phyloP scores from a whole-genome alignment of 2,329 filamentous ascomycete species.

The Tympanopsis confertula region DNA sequence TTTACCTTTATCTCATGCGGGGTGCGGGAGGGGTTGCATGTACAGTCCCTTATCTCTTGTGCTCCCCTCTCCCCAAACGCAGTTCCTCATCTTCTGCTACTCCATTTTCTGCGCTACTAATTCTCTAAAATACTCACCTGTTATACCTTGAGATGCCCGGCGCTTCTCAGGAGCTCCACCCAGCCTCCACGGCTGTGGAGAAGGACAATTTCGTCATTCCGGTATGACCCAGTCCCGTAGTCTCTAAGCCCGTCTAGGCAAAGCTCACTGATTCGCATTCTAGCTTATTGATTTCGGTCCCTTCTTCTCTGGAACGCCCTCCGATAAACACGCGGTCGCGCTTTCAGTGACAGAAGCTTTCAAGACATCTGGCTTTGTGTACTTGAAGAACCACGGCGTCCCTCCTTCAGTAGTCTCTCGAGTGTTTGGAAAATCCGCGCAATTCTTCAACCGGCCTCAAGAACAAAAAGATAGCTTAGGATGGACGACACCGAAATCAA shows the following conservation, averaged over 20 bases:
- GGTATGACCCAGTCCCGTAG: too few species aligned
- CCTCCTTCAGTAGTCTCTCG: conserved; percentile 40
- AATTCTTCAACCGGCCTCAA: conserved; percentile 56
- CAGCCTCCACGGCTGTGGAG: conserved; percentile 17
- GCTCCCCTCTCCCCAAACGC: too few species aligned
- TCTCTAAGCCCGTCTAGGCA: too few species aligned
- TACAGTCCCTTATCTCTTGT: too few species aligned
- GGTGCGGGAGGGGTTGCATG: too few species aligned
- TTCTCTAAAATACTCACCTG: too few species aligned
- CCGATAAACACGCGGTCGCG: conserved; percentile 53
- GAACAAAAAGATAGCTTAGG: conserved; percentile 52
- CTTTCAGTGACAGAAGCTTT: conserved; percentile 68
- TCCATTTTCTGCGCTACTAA: too few species aligned
- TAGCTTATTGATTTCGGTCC: conserved; percentile 70
- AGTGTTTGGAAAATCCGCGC: conserved; percentile 56
- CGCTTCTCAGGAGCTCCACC: too few species aligned
- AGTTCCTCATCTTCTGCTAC: too few species aligned
- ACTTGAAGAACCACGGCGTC: conserved; percentile 72
- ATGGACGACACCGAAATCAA: conserved; percentile 64
- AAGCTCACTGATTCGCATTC: too few species aligned
- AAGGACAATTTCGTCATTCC: conserved; percentile 29
- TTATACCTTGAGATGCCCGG: too few species aligned
- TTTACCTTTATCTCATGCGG: too few species aligned
- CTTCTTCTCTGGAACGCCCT: conserved; percentile 52
- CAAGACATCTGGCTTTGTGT: conserved; percentile 78